These are phyloP conservation scores for Artomyces pyxidatus DNA, from an alignment of 768 basidiomycete species.

Conservation along the genomic window DNA sequence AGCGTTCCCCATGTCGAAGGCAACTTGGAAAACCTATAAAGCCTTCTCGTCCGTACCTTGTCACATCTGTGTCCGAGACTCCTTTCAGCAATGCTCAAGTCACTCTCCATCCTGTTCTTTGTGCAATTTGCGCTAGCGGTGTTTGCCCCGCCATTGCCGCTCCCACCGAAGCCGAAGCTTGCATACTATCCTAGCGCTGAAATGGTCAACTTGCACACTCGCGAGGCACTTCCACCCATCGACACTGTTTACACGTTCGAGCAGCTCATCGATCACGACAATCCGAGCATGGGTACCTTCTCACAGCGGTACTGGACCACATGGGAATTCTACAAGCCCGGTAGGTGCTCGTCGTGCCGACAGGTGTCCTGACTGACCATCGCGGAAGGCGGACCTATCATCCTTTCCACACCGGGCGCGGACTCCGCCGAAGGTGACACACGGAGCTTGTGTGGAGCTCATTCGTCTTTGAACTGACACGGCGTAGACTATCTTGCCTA, in stretches of 20 bases:
- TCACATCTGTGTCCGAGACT: too few species aligned
- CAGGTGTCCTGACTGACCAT: not conserved
- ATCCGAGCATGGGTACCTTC: slow-evolving; percentile 62
- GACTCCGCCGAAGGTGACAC: not conserved
- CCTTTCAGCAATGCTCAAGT: too few species aligned
- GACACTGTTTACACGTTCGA: slow-evolving; percentile 45
- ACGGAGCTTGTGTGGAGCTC: too few species aligned
- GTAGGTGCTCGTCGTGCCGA: slow-evolving; percentile 10
- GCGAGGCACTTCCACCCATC: slow-evolving; percentile 24
- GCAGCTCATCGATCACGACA: slow-evolving; percentile 41
- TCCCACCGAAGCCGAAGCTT: too few species aligned
- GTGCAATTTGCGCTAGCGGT: too few species aligned
- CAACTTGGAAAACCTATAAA: too few species aligned
- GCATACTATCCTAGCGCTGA: too few species aligned
- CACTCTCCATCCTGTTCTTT: too few species aligned
- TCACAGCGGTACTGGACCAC: slow-evolving; percentile 68
- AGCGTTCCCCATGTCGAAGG: too few species aligned
- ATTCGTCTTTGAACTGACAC: too few species aligned
- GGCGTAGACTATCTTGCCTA: not conserved
- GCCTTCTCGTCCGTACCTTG: too few species aligned
- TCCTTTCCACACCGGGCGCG: not conserved
- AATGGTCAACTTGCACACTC: slow-evolving; percentile 16
- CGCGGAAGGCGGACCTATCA: not conserved
- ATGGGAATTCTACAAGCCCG: slow-evolving; percentile 52
- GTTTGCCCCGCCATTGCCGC: too few species aligned